Percentiles rank a stretch among this genome's conserved stretches.
Evolutionary conservation across 495 filamentous ascomycete species (phyloP).

Genomic region (Mytilinidion resinicola): DNA sequence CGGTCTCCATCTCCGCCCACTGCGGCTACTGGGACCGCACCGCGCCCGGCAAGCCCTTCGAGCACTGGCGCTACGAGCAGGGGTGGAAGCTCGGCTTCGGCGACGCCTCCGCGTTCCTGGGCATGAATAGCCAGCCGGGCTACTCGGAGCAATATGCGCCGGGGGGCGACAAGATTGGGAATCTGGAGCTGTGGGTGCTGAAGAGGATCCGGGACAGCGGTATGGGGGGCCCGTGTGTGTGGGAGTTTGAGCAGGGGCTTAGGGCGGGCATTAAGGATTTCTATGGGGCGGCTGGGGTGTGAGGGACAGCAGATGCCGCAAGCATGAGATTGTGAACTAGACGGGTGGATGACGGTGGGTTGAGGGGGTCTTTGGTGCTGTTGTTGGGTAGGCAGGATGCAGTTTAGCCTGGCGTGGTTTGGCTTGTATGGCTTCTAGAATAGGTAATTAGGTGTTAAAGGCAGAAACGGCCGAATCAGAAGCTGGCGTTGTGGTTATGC

Average conservation of each 20-base stretch:
- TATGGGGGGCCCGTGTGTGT: conserved; percentile 38
- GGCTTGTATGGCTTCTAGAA: too few species aligned
- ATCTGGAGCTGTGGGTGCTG: conserved; percentile 47
- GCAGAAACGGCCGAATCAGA: too few species aligned
- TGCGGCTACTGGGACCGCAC: conserved; percentile 42
- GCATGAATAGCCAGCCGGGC: conserved; percentile 24
- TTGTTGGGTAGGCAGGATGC: too few species aligned
- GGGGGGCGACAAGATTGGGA: conserved; percentile 48
- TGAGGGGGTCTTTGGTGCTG: too few species aligned
- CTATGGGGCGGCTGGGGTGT: conserved; percentile 32
- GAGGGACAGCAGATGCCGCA: neutral
- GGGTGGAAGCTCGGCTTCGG: conserved; percentile 50
- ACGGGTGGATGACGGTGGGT: too few species aligned
- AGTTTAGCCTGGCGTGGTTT: too few species aligned
- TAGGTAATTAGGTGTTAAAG: too few species aligned
- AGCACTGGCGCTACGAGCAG: conserved; percentile 45
- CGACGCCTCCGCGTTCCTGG: conserved; percentile 47
- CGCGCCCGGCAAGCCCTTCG: conserved; percentile 37
- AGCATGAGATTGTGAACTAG: too few species aligned
- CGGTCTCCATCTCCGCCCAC: conserved; percentile 34
- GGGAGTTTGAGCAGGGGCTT: conserved; percentile 51
- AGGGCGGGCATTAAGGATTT: conserved; percentile 43
- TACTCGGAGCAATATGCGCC: neutral
- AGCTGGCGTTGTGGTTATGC: too few species aligned
- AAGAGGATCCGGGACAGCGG: conserved; percentile 47